These are phyloP conservation scores for Mycena metata DNA, from an alignment of 768 basidiomycete genomes.

Conservation along the genomic window DNA sequence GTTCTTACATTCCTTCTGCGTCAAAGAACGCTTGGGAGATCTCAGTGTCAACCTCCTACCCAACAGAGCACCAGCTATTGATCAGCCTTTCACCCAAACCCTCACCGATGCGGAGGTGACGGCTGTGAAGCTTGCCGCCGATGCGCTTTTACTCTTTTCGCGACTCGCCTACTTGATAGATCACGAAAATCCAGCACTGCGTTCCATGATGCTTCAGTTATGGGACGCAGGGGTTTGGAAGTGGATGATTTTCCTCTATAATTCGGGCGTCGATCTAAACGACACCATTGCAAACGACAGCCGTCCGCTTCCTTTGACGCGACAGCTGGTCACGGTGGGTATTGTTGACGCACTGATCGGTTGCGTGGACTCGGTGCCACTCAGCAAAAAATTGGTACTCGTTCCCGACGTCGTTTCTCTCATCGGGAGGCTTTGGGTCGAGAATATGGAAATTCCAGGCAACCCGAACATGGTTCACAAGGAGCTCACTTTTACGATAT, in stretches of 20 bases:
- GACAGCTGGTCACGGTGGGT: constrained; percentile 18
- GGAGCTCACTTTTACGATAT: constrained; percentile 29
- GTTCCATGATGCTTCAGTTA: constrained; percentile 27
- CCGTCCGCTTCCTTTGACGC: constrained; percentile 25
- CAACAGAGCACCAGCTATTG: constrained; percentile 24
- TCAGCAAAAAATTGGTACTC: constrained; percentile 25
- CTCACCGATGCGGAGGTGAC: constrained; percentile 3
- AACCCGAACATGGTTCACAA: constrained; percentile 27
- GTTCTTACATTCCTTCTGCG: constrained; percentile 23
- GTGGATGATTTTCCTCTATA: constrained; percentile 35
- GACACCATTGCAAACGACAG: constrained; percentile 25
- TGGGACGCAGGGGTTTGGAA: constrained; percentile 33
- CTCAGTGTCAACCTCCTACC: constrained; percentile 17
- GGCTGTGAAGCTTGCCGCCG: constrained; percentile 24
- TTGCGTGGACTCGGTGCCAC: constrained; percentile 26
- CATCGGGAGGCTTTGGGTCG: constrained; percentile 30
- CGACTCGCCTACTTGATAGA: constrained; percentile 33
- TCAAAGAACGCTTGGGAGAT: constrained; percentile 24
- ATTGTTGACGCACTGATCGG: constrained; percentile 29
- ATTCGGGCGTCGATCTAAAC: constrained; percentile 28
- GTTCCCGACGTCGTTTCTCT: constrained; percentile 28
- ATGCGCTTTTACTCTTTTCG: constrained; percentile 30
- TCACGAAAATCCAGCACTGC: constrained; percentile 22
- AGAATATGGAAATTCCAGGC: constrained; percentile 25
- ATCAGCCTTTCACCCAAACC: constrained; percentile 14